These are phyloP conservation scores for Acer saccharum DNA, from an alignment of 345 rosid species.

Conservation along the genomic window DNA sequence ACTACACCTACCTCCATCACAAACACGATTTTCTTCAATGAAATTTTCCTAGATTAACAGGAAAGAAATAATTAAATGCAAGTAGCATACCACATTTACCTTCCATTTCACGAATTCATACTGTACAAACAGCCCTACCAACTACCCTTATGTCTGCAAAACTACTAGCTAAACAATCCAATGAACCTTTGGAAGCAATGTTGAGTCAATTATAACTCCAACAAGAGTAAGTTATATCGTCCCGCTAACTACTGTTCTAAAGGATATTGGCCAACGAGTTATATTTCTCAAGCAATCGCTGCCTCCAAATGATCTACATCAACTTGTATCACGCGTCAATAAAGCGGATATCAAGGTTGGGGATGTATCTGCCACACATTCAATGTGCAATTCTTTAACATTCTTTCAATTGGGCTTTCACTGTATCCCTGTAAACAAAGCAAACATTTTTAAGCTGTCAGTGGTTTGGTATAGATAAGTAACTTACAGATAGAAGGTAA, in stretches of 20 bases:
- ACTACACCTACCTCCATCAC: background rate
- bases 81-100: background rate
- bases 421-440: slow-evolving; percentile 80
- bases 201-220: slow-evolving; percentile 1
- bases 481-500: background rate
- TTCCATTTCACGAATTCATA: background rate
- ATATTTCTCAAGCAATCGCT: background rate
- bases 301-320: slow-evolving; percentile 13
- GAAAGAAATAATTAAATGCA: background rate
- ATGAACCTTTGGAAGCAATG: background rate
- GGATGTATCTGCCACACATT: slow-evolving; percentile 99
- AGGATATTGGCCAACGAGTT: background rate
- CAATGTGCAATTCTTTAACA: slow-evolving; percentile 94
- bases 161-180: background rate
- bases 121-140: slow-evolving; percentile 8
- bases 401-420: slow-evolving; percentile 96
- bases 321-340: slow-evolving; percentile 53
- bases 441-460: slow-evolving; percentile 20
- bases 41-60: background rate
- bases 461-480: background rate
- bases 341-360: slow-evolving; percentile 87
- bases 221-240: background rate
- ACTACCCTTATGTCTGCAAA: slow-evolving; percentile 3
- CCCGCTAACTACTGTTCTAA: background rate
- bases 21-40: background rate